These are phyloP conservation scores for Skeletonema grethae DNA, from an alignment of 108 stramenopile genomes.

Conservation along the genomic window DNA sequence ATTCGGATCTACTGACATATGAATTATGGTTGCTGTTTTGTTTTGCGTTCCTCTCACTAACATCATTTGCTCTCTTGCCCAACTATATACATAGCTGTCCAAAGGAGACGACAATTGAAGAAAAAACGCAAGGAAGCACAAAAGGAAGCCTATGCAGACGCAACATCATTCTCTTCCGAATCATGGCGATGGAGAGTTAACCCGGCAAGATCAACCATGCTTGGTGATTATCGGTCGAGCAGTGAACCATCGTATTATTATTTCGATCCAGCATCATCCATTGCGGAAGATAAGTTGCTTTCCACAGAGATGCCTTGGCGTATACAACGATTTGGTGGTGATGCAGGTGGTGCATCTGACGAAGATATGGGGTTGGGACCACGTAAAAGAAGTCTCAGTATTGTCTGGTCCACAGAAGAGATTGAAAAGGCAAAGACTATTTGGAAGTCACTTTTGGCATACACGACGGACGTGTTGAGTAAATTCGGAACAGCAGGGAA, in stretches of 20 bases:
- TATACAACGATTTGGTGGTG: slow-evolving; percentile 13
- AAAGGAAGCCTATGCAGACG: slow-evolving; percentile 28
- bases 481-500: slow-evolving; percentile 5
- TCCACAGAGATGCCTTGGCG: slow-evolving; percentile 40
- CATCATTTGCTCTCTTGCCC: not conserved
- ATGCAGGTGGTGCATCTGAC: not conserved
- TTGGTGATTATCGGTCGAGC: slow-evolving; percentile 37
- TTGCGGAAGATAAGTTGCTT: slow-evolving; percentile 19
- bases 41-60: not conserved
- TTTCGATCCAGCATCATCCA: slow-evolving; percentile 24
- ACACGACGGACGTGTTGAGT: slow-evolving; percentile 27
- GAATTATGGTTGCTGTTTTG: not conserved
- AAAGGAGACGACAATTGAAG: slow-evolving; percentile 36
- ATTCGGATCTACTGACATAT: no score
- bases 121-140: slow-evolving; percentile 41
- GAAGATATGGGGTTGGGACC: slow-evolving; percentile 8
- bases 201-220: slow-evolving; percentile 42
- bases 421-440: slow-evolving; percentile 50
- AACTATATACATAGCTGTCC: slow-evolving; percentile 21
- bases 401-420: slow-evolving; percentile 35
- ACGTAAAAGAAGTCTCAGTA: slow-evolving; percentile 27
- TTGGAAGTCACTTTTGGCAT: slow-evolving; percentile 40
- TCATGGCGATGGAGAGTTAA: slow-evolving; percentile 53
- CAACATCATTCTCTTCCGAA: slow-evolving; percentile 48
- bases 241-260: slow-evolving; percentile 37